Evolutionary conservation across 495 filamentous ascomycete species (phyloP).

Genomic region (Neurospora hispaniola): DNA sequence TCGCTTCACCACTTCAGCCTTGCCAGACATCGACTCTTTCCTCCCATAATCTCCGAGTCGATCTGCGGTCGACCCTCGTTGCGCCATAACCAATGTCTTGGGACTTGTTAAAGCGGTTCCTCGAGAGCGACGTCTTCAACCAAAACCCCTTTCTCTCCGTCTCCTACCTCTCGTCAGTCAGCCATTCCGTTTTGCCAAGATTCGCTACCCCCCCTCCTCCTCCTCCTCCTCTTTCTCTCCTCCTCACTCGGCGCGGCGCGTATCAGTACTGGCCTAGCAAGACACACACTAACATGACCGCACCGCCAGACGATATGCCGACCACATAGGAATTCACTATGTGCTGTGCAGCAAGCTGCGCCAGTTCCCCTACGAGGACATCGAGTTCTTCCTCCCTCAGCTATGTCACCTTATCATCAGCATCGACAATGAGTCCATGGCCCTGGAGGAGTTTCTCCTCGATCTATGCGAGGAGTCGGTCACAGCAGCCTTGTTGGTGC

Average conservation of each 20-base stretch:
- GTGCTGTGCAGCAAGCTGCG: slow-evolving; percentile 70
- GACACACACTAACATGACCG: slow-evolving; percentile 5
- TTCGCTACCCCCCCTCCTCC: background rate
- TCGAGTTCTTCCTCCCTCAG: slow-evolving; percentile 75
- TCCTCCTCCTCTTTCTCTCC: background rate
- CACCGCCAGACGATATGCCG: slow-evolving; percentile 56
- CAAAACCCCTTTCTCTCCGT: slow-evolving; percentile 69
- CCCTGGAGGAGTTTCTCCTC: slow-evolving; percentile 68
- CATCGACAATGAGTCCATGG: slow-evolving; percentile 76
- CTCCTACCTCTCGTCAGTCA: slow-evolving; percentile 63
- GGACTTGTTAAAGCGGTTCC: slow-evolving; percentile 64
- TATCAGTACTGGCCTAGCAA: background rate
- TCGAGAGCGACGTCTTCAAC: slow-evolving; percentile 76
- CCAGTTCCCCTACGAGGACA: slow-evolving; percentile 70
- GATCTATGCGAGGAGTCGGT: slow-evolving; percentile 73
- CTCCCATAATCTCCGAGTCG: background rate
- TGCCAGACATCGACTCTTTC: background rate
- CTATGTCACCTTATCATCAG: slow-evolving; percentile 70
- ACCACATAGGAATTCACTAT: slow-evolving; percentile 73
- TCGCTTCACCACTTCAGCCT: background rate
- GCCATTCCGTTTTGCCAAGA: slow-evolving; percentile 1
- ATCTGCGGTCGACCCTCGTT: background rate
- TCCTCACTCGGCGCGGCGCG: slow-evolving; percentile 2
- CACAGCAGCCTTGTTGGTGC: slow-evolving; percentile 62
- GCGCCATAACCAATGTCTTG: slow-evolving; percentile 34